These are phyloP conservation scores for Parasitella parasitica DNA, from an alignment of 371 early-diverging fungal genomes.

Conservation along the genomic window DNA sequence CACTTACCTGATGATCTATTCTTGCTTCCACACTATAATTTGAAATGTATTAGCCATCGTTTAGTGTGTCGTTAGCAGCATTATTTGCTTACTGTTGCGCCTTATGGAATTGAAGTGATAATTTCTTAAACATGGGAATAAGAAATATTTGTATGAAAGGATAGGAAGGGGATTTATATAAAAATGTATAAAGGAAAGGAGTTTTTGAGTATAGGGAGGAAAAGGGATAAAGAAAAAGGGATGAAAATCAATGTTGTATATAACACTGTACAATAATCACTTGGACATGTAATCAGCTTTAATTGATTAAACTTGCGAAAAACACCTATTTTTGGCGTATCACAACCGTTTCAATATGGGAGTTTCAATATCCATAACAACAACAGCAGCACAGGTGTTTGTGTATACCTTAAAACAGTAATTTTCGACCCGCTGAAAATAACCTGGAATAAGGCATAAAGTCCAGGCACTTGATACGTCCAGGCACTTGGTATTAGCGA, in stretches of 20 bases:
- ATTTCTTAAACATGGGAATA: conserved; percentile 18
- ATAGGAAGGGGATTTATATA: conserved; percentile 1
- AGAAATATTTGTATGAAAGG: background rate
- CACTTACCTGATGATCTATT: background rate
- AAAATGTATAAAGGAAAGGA: conserved; percentile 4
- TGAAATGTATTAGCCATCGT: background rate
- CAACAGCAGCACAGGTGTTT: too few relatives aligned
- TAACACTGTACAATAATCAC: too few relatives aligned
- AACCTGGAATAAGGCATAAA: too few relatives aligned
- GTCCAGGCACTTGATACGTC: too few relatives aligned
- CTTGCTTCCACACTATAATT: conserved; percentile 1
- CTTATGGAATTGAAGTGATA: conserved; percentile 19
- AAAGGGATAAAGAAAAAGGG: background rate
- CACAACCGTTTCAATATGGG: conserved; percentile 13
- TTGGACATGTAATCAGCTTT: background rate
- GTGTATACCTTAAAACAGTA: too few relatives aligned
- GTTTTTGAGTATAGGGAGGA: background rate
- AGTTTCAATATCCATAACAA: background rate
- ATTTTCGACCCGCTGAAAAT: too few relatives aligned
- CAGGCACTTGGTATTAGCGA: too few relatives aligned
- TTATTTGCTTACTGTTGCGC: conserved; percentile 9
- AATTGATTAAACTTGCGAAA: conserved; percentile 14
- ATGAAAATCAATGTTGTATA: background rate
- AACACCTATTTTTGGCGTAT: conserved; percentile 12
- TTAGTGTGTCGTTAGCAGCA: background rate